Evolutionary conservation across 345 rosid species (phyloP), one percentile per base, ranked within the genome.

Genomic region (Lepidium sativum): DNA sequence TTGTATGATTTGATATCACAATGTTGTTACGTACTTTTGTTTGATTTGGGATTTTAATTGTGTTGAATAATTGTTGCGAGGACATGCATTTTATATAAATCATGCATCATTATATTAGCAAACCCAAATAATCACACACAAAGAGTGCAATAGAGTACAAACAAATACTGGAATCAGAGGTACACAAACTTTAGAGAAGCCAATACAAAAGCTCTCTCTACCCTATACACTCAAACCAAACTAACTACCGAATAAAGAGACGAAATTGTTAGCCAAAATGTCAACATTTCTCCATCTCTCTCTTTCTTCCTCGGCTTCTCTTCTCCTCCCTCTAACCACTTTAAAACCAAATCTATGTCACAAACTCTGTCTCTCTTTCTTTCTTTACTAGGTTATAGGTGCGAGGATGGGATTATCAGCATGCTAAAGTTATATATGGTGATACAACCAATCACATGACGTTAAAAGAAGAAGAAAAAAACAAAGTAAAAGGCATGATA

Each of bases 121-220:
- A 56, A 56, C 60, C 54, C 37, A 71, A 56, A 58, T 63, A 32
- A 54, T 71, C 70, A 71, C 75, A 71, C 69, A 71, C 69, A 55
- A 14, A 48, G 57, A 63, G 49, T 25, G 29, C 33, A 63, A 11
- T 50, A 39, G 31, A 39, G 49, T 52, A 51, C 50, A 48, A 68
- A 67, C 65, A 47, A 67, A 57, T 48, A 47, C 31, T 57, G 65
- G 72, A 68, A 48, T 38, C 58, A 54, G 34, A 63, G 68, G 40
- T 34, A 33, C 54, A 52, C 41, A 61, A 60, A 41, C 67, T 29
- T 53, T 40, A 43, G 45, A 67, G 63, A 44, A 55, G 31, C 53
- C 53, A 69, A 65, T 40, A 47, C 35, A 63, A 69, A 38, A 57
- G 44, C 68, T 50, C 50, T 57, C 49, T 59, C 65, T 68, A 57